Conservation (phyloP, 1,284 basidiomycete species). For the Cutaneotrichosporon sp. region DNA sequence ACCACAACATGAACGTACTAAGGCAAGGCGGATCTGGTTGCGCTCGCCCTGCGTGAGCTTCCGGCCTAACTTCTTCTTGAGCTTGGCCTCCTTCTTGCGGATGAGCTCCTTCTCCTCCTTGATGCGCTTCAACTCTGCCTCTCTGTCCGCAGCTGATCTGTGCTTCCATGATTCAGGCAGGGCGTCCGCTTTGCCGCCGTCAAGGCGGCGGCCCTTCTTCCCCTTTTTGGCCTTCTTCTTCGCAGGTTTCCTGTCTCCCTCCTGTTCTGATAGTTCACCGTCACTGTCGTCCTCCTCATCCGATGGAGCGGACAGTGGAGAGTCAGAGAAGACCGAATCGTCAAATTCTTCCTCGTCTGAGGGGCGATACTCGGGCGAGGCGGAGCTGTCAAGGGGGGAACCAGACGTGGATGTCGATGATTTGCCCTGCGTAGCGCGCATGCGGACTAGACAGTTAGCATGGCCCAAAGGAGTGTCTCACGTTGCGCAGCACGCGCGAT, state of each 20-base stretch:
- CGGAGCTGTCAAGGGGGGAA: background rate
- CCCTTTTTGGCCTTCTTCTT: conserved; percentile 11
- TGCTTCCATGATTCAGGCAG: conserved; percentile 11
- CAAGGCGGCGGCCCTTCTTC: conserved; percentile 15
- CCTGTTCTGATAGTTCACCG: background rate
- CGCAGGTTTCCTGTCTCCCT: conserved; percentile 1
- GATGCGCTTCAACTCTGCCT: background rate
- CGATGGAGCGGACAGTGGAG: conserved; percentile 11
- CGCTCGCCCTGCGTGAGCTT: conserved; percentile 76
- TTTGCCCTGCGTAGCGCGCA: background rate
- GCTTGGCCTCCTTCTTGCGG: conserved; percentile 53
- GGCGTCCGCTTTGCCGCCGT: conserved; percentile 17
- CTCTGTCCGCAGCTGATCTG: conserved; percentile 4
- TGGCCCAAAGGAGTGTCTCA: background rate
- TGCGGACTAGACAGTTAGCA: background rate
- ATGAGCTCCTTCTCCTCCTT: conserved; percentile 23
- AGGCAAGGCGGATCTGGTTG: conserved; percentile 60
- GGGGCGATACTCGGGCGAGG: background rate
- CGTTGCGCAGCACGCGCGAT: conserved; percentile 15
- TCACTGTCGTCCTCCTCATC: conserved; percentile 14
- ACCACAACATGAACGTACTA: conserved; percentile 34
- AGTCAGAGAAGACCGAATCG: conserved; percentile 3
- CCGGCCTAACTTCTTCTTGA: conserved; percentile 60
- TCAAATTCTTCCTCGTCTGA: background rate
- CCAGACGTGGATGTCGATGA: conserved; percentile 3